phyloP scores from a whole-genome alignment of 2,329 filamentous ascomycete genomes.

The Epichloe scottii region DNA sequence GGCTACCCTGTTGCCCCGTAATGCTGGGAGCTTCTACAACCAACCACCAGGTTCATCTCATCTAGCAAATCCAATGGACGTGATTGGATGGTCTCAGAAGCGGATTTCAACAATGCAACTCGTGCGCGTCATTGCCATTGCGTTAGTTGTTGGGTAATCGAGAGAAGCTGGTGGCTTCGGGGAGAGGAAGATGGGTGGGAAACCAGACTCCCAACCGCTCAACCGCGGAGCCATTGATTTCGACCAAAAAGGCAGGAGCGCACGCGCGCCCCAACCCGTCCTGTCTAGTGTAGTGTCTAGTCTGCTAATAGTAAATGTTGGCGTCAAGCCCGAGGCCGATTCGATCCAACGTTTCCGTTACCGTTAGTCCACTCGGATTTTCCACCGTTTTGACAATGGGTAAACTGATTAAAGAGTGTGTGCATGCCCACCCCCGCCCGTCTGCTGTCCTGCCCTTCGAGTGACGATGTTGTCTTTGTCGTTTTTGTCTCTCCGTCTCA shows the following conservation, averaged over 20 bases:
- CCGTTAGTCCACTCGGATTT: not conserved
- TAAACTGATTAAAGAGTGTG: not conserved
- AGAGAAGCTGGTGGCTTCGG: no score
- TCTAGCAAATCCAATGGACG: no score
- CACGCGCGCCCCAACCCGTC: not conserved
- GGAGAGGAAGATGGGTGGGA: no score
- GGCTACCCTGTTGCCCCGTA: no score
- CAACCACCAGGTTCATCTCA: no score
- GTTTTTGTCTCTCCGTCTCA: not conserved
- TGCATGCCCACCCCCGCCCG: not conserved
- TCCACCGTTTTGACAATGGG: not conserved
- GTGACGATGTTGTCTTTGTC: not conserved
- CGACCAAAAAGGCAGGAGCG: not conserved
- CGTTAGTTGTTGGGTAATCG: no score
- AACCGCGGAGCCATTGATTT: not conserved
- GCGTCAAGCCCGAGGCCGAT: not conserved
- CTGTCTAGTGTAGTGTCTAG: not conserved
- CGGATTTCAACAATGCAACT: no score
- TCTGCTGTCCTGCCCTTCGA: not conserved
- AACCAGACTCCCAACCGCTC: no score
- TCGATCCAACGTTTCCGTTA: not conserved
- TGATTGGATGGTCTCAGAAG: no score
- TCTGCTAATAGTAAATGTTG: not conserved
- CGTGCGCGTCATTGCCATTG: no score
- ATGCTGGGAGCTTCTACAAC: no score